phyloP scores from a whole-genome alignment of 1,139 yeast species.

The Scheffersomyces lignicola region DNA sequence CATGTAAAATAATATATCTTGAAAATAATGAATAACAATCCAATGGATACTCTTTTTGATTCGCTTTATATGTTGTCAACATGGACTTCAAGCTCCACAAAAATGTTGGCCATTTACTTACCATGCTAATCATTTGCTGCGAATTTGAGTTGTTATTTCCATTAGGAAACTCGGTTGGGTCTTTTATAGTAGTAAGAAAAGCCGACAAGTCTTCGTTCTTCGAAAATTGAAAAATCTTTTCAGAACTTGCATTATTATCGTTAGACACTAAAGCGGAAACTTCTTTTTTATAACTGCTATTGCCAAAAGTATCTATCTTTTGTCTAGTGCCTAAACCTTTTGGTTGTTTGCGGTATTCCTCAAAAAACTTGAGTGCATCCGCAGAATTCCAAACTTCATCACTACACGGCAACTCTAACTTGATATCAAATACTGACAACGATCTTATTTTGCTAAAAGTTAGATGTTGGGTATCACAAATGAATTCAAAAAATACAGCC shows the following conservation, averaged over 20 bases:
- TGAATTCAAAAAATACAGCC: conserved; percentile 28
- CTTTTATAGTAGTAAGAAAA: neutral
- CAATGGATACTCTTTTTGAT: conserved; percentile 32
- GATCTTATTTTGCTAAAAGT: conserved; percentile 20
- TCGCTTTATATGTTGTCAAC: conserved; percentile 32
- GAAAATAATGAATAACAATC: conserved; percentile 41
- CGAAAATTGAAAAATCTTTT: neutral
- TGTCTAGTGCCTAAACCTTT: conserved; percentile 15
- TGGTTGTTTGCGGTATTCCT: conserved; percentile 30
- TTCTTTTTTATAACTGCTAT: conserved; percentile 1
- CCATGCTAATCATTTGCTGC: conserved; percentile 9
- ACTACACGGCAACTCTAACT: conserved; percentile 40
- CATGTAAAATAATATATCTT: conserved; percentile 37
- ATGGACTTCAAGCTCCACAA: conserved; percentile 34
- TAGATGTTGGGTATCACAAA: conserved; percentile 30
- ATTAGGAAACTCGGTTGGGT: conserved; percentile 1
- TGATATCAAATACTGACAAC: conserved; percentile 32
- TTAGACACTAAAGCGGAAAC: neutral
- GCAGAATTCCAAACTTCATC: conserved; percentile 42
- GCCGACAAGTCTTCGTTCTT: neutral
- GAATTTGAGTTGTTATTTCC: neutral
- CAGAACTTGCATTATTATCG: neutral
- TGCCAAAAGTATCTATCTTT: conserved; percentile 10
- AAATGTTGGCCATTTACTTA: conserved; percentile 40
- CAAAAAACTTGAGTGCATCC: conserved; percentile 20